Conservation (phyloP, 176 grass and related monocot species). For the Carex scoparia region DNA sequence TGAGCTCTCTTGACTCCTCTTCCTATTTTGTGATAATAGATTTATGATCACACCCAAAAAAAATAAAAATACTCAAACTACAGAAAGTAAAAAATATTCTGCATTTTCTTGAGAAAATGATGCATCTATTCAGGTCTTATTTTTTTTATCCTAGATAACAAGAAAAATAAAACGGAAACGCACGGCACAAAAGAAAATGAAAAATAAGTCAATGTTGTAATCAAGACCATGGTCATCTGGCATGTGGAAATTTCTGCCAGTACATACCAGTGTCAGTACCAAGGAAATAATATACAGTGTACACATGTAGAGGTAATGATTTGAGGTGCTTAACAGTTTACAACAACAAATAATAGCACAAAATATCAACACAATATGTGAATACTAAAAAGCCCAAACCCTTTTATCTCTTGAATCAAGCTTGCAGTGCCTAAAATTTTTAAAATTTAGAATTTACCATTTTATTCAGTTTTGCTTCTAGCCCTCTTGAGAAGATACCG, state of each 20-base stretch:
- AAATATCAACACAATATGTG: neutral
- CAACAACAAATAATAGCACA: neutral
- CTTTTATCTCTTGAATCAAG: neutral
- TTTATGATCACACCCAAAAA: neutral
- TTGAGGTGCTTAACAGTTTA: neutral
- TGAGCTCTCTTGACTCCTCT: too few species aligned
- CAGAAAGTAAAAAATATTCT: neutral
- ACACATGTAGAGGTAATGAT: neutral
- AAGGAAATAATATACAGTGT: neutral
- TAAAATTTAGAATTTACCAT: neutral
- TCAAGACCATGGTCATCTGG: neutral
- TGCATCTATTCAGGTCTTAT: neutral
- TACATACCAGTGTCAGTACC: neutral
- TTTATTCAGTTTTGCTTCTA: slow-evolving; percentile 20
- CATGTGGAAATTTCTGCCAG: neutral
- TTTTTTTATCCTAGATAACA: neutral
- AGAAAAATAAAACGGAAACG: neutral
- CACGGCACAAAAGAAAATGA: too few species aligned
- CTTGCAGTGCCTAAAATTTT: neutral
- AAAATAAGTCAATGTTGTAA: neutral
- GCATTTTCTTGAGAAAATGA: neutral
- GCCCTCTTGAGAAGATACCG: slow-evolving; percentile 62
- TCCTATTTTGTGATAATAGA: neutral
- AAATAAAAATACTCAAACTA: neutral
- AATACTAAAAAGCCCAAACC: neutral